phyloP scores from a whole-genome alignment of 2,329 filamentous ascomycete genomes.

The Xylariaceae sp. region DNA sequence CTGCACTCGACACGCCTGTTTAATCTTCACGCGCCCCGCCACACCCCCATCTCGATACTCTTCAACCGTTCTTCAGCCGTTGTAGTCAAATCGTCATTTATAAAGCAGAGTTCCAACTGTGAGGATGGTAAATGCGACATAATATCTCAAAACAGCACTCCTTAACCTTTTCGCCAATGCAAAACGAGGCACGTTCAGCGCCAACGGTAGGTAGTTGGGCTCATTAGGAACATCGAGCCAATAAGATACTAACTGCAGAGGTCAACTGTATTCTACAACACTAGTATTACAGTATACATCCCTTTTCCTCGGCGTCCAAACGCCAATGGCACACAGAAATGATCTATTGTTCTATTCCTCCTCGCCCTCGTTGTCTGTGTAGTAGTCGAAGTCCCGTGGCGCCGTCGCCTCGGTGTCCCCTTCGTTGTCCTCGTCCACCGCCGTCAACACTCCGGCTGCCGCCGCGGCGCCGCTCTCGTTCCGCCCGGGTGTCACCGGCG shows the following conservation, averaged over 20 bases:
- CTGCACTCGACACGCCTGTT: too few species aligned
- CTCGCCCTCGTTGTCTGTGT: slow-evolving; percentile 60
- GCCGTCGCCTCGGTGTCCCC: slow-evolving; percentile 67
- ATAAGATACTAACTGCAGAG: not conserved
- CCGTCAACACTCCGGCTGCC: slow-evolving; percentile 75
- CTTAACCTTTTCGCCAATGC: too few species aligned
- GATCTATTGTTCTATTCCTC: slow-evolving; percentile 23
- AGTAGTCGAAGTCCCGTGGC: slow-evolving; percentile 75
- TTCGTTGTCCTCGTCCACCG: slow-evolving; percentile 80
- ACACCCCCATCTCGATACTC: too few species aligned
- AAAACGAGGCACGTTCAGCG: too few species aligned
- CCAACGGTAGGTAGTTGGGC: too few species aligned
- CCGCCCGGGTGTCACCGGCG: slow-evolving; percentile 20
- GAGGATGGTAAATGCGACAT: too few species aligned
- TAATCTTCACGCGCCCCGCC: too few species aligned
- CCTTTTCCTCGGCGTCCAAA: not conserved
- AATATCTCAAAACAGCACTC: too few species aligned
- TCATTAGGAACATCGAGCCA: too few species aligned
- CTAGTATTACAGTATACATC: slow-evolving; percentile 8
- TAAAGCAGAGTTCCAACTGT: too few species aligned
- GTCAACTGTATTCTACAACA: slow-evolving; percentile 10
- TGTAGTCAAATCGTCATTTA: too few species aligned
- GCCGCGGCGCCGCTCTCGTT: slow-evolving; percentile 56
- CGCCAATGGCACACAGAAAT: not conserved
- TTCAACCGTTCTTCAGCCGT: too few species aligned